Evolutionary conservation across 495 filamentous ascomycete genomes (phyloP), one percentile per base, ranked within the genome.

Genomic region (Aspergillus carlsbadensis): DNA sequence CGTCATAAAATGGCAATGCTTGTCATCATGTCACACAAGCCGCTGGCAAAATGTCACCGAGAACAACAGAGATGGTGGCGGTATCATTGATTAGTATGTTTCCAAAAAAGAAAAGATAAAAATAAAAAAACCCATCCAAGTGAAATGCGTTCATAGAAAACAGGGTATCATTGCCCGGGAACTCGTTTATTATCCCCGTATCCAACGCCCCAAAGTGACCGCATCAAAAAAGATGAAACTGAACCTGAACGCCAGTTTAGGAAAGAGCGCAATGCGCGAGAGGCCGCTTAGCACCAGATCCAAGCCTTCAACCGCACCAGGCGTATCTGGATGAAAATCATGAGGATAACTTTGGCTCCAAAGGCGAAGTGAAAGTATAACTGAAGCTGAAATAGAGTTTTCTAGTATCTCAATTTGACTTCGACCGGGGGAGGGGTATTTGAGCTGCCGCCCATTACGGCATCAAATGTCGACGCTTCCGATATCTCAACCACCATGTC

Each of bases 401-500:
- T 17, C 26, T 31, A 51, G 35, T 51, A 51, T 40, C 48, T 39
- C 48, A 51, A 20, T 40, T 51, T 29, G 42, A 52, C 20, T 18
- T 42, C 49, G 36, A 43, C 31, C 3, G 50, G 36, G 10, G 48
- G 26, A 14, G 48, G 20, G 3, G 34, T 40, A 51, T 51, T 20
- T 26, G 47, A 13, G 13, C 5, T 10, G 11, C 13, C 11, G 11
- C 13, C 36, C 11, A 39, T 39, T 17, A 17, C 36, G 36, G 34
- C 48, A 40, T 31, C 48, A 40, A 26, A 51, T 4, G 48, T 24
- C 5, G 48, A n/a, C 35, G 48, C 18, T 14, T 51, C 35, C 11
- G 48, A 51, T 17, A 51, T 51, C 21, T 51, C 48, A 63, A 81
- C 82, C 29, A 81, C 79, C 86, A 98, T 92, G 63, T 96, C 93